phyloP scores from a whole-genome alignment of 257 asterid genomes.

The Dorcoceras hygrometricum region DNA sequence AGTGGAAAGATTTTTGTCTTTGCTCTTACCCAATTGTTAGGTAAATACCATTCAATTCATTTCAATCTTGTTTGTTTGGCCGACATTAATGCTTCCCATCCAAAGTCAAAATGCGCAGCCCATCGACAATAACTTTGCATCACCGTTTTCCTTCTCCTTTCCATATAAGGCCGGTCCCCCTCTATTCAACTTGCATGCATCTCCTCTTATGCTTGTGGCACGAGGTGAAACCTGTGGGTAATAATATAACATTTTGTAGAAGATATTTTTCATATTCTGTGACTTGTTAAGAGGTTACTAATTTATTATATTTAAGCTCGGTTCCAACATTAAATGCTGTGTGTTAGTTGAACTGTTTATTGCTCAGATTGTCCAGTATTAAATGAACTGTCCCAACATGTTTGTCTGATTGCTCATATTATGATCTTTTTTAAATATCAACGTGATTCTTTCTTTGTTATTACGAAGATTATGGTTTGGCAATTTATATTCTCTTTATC shows the following conservation, averaged over 20 bases:
- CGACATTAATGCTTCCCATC: too few species aligned
- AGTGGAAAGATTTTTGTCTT: too few species aligned
- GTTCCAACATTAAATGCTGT: background rate
- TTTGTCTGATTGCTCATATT: background rate
- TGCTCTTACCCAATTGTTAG: background rate
- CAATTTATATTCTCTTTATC: background rate
- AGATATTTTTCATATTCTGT: background rate
- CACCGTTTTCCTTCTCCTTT: too few species aligned
- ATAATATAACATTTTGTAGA: background rate
- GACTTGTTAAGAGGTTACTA: too few species aligned
- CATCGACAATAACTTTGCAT: too few species aligned
- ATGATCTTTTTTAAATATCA: background rate
- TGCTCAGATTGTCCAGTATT: background rate
- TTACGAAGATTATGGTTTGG: slow-evolving; percentile 19
- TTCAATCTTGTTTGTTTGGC: too few species aligned
- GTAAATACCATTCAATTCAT: background rate
- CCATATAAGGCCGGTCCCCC: too few species aligned
- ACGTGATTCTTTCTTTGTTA: background rate
- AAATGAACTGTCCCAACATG: background rate
- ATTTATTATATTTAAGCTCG: background rate
- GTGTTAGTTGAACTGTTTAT: background rate
- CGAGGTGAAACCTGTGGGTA: too few species aligned
- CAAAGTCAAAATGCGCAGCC: too few species aligned
- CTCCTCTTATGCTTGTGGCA: too few species aligned
- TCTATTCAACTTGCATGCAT: too few species aligned